Evolutionary conservation across 1,139 yeast species (phyloP).

Genomic region (Zygosaccharomyces pseudobailii): DNA sequence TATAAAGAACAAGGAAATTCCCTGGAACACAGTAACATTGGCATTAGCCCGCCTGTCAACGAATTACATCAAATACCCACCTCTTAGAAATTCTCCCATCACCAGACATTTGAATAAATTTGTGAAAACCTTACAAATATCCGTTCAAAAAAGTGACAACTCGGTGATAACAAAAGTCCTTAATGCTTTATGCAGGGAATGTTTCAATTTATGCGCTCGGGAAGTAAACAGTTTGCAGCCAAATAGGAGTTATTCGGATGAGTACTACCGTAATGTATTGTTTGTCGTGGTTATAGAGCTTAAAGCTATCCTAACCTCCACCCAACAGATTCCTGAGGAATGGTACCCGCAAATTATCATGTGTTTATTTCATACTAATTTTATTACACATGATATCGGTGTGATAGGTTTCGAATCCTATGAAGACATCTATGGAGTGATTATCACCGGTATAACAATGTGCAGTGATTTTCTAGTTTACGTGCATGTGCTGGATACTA

Average conservation of each 20-base stretch:
- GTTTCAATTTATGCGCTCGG: conserved; percentile 14
- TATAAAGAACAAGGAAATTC: conserved; percentile 5
- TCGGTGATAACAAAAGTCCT: conserved; percentile 4
- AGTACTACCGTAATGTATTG: conserved; percentile 19
- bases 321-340: conserved; percentile 3
- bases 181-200: conserved; percentile 7
- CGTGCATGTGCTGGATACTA: conserved; percentile 6
- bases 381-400: conserved; percentile 29
- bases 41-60: conserved; percentile 14
- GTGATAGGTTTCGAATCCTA: conserved; percentile 27
- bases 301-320: conserved; percentile 17
- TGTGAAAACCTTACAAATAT: conserved; percentile 12
- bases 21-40: conserved; percentile 16
- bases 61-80: conserved; percentile 10
- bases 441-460: conserved; percentile 10
- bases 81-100: conserved; percentile 1
- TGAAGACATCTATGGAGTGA: conserved; percentile 22
- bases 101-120: conserved; percentile 5
- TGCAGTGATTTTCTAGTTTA: not conserved
- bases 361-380: conserved; percentile 22
- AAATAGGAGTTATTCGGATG: conserved; percentile 15
- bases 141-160: conserved; percentile 4
- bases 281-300: conserved; percentile 21
- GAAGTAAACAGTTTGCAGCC: conserved; percentile 15
- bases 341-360: conserved; percentile 18